These are phyloP conservation scores for Nicotiana paniculata DNA, from an alignment of 257 asterid species.

Conservation along the genomic window DNA sequence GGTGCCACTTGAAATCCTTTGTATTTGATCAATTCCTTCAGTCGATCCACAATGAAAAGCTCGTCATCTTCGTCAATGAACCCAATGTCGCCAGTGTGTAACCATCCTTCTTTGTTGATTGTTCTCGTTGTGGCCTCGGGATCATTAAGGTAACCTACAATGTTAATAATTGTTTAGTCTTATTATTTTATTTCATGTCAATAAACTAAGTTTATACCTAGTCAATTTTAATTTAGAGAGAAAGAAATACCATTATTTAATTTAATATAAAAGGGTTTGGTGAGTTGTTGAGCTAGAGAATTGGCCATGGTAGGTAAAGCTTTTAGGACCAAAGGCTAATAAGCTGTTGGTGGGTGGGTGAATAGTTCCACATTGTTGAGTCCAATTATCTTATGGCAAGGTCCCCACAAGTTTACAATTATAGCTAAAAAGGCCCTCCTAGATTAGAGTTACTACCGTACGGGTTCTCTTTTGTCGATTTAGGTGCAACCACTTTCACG, in stretches of 20 bases:
- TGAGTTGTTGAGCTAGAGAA: neutral
- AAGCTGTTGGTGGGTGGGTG: neutral
- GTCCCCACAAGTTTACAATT: neutral
- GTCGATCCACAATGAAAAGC: slow-evolving; percentile 80
- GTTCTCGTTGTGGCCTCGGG: slow-evolving; percentile 56
- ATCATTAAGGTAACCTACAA: slow-evolving; percentile 70
- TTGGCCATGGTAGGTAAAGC: neutral
- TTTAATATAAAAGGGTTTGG: neutral
- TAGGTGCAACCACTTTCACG: neutral
- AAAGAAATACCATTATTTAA: neutral
- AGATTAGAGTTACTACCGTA: too few relatives aligned
- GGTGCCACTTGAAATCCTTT: slow-evolving; percentile 96
- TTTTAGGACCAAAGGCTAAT: neutral
- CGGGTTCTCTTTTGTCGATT: too few relatives aligned
- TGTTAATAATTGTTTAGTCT: neutral
- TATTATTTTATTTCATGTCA: neutral
- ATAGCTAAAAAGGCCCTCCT: too few relatives aligned
- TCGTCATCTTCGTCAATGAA: slow-evolving; percentile 75
- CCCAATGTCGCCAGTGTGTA: slow-evolving; percentile 90
- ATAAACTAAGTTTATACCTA: neutral
- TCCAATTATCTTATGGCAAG: neutral
- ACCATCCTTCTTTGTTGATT: slow-evolving; percentile 85
- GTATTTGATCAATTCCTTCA: slow-evolving; percentile 76
- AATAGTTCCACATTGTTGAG: neutral
- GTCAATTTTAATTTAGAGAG: neutral